Percentiles rank a stretch among this genome's conserved stretches.
Conservation (phyloP, 805 yeast species). For the Naumovozyma castellii region DNA sequence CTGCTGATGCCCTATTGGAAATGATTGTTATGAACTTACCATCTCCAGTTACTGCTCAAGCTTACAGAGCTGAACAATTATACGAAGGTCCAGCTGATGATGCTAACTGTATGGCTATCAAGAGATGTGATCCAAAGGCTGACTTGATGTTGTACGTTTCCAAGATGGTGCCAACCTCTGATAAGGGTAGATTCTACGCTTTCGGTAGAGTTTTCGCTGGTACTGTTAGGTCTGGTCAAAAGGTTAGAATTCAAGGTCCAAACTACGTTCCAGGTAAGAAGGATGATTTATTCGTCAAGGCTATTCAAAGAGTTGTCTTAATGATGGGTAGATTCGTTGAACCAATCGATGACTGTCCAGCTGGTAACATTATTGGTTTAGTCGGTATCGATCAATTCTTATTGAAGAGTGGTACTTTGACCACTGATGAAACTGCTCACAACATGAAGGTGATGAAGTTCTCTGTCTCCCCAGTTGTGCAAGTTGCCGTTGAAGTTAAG, state of each 20-base stretch:
- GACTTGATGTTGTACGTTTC: constrained; percentile 98
- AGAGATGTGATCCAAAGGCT: constrained; percentile 96
- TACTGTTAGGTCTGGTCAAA: constrained; percentile 97
- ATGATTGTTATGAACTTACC: constrained; percentile 98
- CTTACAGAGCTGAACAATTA: constrained; percentile 97
- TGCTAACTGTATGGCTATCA: constrained; percentile 81
- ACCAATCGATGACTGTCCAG: constrained; percentile 98
- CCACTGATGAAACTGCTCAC: constrained; percentile 95
- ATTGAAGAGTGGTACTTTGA: constrained; percentile 97
- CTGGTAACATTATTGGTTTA: constrained; percentile 99
- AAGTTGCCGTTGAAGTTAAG: constrained; percentile 99
- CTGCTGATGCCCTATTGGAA: constrained; percentile 98
- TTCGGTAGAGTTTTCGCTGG: constrained; percentile 99
- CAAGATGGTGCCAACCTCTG: constrained; percentile 99
- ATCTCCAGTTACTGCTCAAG: constrained; percentile 98
- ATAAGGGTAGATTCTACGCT: constrained; percentile 99
- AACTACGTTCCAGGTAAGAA: constrained; percentile 98
- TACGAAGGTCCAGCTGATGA: constrained; percentile 98
- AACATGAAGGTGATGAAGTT: constrained; percentile 99
- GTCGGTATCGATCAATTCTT: constrained; percentile 99
- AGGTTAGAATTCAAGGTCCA: constrained; percentile 99
- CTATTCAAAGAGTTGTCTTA: constrained; percentile 97
- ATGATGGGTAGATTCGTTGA: constrained; percentile 99
- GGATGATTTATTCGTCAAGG: constrained; percentile 93
- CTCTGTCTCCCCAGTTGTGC: constrained; percentile 99